Evolutionary conservation across 2,329 filamentous ascomycete species (phyloP), one percentile per base, ranked within the genome.

Genomic region (Pseudogymnoascus sp.): DNA sequence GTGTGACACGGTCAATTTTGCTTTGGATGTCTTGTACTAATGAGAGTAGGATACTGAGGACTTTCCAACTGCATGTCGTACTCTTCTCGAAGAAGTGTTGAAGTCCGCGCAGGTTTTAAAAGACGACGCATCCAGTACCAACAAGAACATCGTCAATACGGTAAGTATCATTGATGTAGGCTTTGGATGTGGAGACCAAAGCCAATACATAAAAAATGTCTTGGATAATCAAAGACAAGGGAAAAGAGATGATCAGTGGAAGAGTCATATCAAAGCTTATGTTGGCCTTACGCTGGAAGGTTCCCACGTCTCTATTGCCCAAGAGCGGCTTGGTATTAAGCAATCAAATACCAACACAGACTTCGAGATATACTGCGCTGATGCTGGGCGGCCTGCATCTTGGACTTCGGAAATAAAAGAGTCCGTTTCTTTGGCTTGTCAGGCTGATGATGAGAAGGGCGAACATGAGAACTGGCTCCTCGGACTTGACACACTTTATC

Each of bases 151-250:
- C 52, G 1, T 14, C 31, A 49, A 23, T 14, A 43, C 23, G 8
- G 23, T 65, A n/a, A 65, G 60, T n/a, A 49, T 65, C 29, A 62
- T 65, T 52, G 63, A 65, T 35, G 37, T 65, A 11, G 63, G 63
- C 12, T 65, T 62, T 41, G 63, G 63, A 23, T 65, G 63, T 43
- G 63, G 62, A 37, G 63, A 65, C 33, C 63, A 65, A 63, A 41
- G 62, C 35, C 19, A 63, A 59, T 65, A 65, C 59, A 12, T 65
- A 6, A 60, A 58, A 52, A 55, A 58, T 23, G 41, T 10, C 11
- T 35, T 52, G 16, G 41, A 61, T 8, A 61, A 23, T 26, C 60
- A 61, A 58, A 55, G 41, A 1, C 60, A 16, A 1, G 26, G 26
- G 5, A 11, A 35, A 37, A 31, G 38, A 37, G 41, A 37, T 26